These are phyloP conservation scores for Biancaea sappan DNA, from an alignment of 306 rosid species.

Conservation along the genomic window DNA sequence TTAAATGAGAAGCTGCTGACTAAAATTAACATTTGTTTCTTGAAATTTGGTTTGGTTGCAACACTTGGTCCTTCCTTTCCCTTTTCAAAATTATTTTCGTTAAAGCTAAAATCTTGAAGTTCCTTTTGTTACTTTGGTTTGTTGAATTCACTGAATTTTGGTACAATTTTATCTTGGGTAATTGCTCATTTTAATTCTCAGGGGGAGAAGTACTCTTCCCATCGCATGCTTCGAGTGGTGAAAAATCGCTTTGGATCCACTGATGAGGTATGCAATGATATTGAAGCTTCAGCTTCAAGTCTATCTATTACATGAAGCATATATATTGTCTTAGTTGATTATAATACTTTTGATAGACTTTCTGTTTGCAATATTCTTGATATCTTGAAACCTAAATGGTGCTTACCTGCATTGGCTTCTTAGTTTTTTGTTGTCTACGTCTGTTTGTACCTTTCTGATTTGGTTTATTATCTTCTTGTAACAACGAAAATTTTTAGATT, in stretches of 20 bases:
- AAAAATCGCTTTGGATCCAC: constrained; percentile 95
- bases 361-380: background rate
- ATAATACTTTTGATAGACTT: constrained; percentile 3
- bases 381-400: constrained; percentile 18
- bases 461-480: constrained; percentile 13
- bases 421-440: constrained; percentile 19
- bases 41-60: background rate
- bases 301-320: background rate
- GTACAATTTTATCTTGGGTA: constrained; percentile 25
- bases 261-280: constrained; percentile 68
- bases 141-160: constrained; percentile 9
- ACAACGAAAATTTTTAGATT: background rate
- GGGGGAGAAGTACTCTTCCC: constrained; percentile 89
- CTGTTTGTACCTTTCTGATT: constrained; percentile 27
- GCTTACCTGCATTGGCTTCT: background rate
- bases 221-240: constrained; percentile 89
- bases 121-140: constrained; percentile 20
- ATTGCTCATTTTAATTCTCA: constrained; percentile 37
- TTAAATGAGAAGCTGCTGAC: background rate
- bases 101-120: constrained; percentile 13
- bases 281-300: background rate
- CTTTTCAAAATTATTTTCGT: background rate
- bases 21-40: background rate
- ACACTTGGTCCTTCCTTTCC: background rate
- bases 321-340: constrained; percentile 21